Percentiles rank a stretch among this genome's conserved stretches.
Conservation (phyloP, 345 rosid species). For the Kandelia obovata region DNA sequence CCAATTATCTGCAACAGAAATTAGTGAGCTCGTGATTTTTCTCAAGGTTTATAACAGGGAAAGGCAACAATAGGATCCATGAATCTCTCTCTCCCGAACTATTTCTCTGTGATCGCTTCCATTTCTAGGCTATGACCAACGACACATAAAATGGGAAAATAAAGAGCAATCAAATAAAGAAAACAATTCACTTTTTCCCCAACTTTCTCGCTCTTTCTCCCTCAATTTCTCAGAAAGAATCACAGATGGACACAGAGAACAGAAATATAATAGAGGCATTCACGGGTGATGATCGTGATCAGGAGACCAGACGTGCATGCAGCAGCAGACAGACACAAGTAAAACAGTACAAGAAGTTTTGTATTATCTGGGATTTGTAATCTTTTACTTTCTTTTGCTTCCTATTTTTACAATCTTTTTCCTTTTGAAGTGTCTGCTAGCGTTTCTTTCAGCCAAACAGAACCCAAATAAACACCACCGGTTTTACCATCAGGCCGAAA, state of each 20-base stretch:
- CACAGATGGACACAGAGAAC: conserved; percentile 13
- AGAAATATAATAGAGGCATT: conserved; percentile 30
- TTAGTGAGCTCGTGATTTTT: too few species aligned
- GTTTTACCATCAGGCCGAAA: background rate
- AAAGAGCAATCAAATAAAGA: background rate
- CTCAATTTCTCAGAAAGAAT: conserved; percentile 19
- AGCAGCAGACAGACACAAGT: conserved; percentile 17
- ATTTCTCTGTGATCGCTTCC: conserved; percentile 32
- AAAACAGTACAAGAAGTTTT: conserved; percentile 13
- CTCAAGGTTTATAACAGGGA: conserved; percentile 16
- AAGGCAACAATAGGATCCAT: conserved; percentile 21
- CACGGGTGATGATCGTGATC: conserved; percentile 28
- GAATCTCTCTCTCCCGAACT: conserved; percentile 6
- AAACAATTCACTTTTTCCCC: conserved; percentile 25
- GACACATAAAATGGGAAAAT: background rate
- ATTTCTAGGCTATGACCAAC: conserved; percentile 10
- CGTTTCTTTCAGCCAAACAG: background rate
- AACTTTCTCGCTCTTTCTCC: conserved; percentile 24
- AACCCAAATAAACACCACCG: background rate
- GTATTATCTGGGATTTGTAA: conserved; percentile 2
- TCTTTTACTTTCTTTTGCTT: conserved; percentile 6
- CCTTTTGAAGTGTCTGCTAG: background rate
- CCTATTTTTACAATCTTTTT: background rate
- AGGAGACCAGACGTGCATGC: conserved; percentile 42
- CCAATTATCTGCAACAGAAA: too few species aligned